These are phyloP conservation scores for Boletus semigastroideus DNA, from an alignment of 1,284 basidiomycete genomes.

Conservation along the genomic window DNA sequence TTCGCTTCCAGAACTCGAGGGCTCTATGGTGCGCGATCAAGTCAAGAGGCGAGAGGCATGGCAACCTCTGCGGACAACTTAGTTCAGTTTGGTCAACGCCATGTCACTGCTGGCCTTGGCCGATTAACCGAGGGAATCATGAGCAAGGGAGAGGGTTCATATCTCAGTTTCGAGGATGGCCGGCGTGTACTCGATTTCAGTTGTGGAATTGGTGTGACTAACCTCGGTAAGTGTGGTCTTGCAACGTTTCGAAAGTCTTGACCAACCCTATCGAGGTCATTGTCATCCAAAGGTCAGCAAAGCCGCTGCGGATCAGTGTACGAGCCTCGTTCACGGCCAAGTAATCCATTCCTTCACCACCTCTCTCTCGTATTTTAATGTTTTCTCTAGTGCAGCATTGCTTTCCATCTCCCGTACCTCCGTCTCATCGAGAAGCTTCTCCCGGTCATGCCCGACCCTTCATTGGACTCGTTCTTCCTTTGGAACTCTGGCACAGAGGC, in stretches of 20 bases:
- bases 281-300: conserved; percentile 85
- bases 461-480: conserved; percentile 93
- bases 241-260: background rate
- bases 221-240: conserved; percentile 53
- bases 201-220: conserved; percentile 82
- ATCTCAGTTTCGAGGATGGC: conserved; percentile 72
- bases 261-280: conserved; percentile 55
- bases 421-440: conserved; percentile 74
- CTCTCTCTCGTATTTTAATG: conserved; percentile 2
- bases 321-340: conserved; percentile 80
- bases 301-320: conserved; percentile 85
- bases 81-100: conserved; percentile 52
- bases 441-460: conserved; percentile 83
- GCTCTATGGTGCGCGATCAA: background rate
- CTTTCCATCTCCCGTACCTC: conserved; percentile 75
- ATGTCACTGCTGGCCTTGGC: conserved; percentile 72
- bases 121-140: conserved; percentile 74
- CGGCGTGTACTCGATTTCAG: conserved; percentile 80
- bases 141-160: conserved; percentile 75
- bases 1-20: conserved; percentile 7
- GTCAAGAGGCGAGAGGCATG: conserved; percentile 12
- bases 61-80: conserved; percentile 28
- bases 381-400: conserved; percentile 67
- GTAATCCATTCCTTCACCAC: conserved; percentile 28
- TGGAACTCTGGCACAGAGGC: conserved; percentile 96